Conservation (phyloP, 257 asterid species). For the Eustoma russellianum region DNA sequence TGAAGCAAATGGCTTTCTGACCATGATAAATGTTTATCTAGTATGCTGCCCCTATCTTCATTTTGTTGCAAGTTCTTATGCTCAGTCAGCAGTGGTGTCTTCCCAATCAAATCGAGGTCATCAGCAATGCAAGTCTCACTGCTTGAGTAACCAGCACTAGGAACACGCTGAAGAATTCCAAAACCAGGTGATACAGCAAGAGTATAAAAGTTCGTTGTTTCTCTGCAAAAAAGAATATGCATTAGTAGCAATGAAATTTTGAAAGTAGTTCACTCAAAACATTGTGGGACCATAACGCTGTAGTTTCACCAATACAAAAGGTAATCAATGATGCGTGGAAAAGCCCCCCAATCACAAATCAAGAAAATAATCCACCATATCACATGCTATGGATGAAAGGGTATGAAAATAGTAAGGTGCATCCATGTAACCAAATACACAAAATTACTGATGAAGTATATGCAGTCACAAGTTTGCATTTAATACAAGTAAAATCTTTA, state of each 20-base stretch:
- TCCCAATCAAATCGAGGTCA: slow-evolving; percentile 23
- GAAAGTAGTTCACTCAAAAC: no score
- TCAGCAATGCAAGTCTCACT: slow-evolving; percentile 25
- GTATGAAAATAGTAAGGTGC: no score
- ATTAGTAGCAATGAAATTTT: slow-evolving; percentile 8
- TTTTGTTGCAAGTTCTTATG: slow-evolving; percentile 23
- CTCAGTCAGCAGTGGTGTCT: slow-evolving; percentile 46
- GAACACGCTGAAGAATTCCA: slow-evolving; percentile 31
- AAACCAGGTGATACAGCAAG: slow-evolving; percentile 80
- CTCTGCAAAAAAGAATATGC: slow-evolving; percentile 29
- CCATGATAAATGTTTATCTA: slow-evolving; percentile 25
- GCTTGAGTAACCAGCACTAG: slow-evolving; percentile 24
- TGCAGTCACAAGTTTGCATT: no score
- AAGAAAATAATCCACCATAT: no score
- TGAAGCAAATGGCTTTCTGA: slow-evolving; percentile 25
- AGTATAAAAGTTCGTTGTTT: slow-evolving; percentile 57
- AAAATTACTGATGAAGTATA: no score
- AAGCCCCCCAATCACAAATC: no score
- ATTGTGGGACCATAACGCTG: not conserved
- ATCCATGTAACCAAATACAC: no score
- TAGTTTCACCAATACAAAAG: no score
- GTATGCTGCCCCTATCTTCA: slow-evolving; percentile 18
- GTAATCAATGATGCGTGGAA: no score
- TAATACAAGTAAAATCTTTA: no score
- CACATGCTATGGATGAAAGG: no score